Conservation (phyloP, 2,329 filamentous ascomycete genomes). For the Xylaria sp. region DNA sequence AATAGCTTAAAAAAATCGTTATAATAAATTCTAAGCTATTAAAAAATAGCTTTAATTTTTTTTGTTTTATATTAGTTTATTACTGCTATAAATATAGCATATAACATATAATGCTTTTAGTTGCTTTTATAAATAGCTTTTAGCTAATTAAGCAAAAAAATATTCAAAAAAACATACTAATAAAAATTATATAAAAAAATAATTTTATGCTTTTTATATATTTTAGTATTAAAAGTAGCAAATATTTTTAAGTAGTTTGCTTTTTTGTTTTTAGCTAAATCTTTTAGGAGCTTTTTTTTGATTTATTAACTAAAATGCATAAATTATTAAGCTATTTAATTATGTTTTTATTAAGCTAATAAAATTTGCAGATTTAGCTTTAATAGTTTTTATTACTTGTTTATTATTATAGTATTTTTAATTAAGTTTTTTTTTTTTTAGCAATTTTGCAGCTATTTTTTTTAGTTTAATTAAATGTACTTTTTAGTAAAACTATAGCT, state of each 20-base stretch:
- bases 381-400: not conserved
- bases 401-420: not conserved
- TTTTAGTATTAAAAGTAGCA: not conserved
- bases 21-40: not conserved
- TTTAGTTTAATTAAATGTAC: not conserved
- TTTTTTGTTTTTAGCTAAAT: not conserved
- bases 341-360: not conserved
- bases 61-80: constrained; percentile 4
- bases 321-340: not conserved
- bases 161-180: not conserved
- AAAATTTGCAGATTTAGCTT: not conserved
- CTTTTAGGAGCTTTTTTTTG: not conserved
- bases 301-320: not conserved
- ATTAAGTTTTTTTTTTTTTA: not conserved
- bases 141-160: not conserved
- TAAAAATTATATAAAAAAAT: not conserved
- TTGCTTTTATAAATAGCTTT: constrained; percentile 1
- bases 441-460: not conserved
- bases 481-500: not conserved
- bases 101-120: not conserved
- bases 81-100: not conserved
- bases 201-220: constrained; percentile 1
- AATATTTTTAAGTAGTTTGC: not conserved
- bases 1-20: not conserved
- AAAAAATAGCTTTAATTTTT: not conserved